phyloP scores from a whole-genome alignment of 176 grass and related monocot genomes.

The Microstegium vimineum region DNA sequence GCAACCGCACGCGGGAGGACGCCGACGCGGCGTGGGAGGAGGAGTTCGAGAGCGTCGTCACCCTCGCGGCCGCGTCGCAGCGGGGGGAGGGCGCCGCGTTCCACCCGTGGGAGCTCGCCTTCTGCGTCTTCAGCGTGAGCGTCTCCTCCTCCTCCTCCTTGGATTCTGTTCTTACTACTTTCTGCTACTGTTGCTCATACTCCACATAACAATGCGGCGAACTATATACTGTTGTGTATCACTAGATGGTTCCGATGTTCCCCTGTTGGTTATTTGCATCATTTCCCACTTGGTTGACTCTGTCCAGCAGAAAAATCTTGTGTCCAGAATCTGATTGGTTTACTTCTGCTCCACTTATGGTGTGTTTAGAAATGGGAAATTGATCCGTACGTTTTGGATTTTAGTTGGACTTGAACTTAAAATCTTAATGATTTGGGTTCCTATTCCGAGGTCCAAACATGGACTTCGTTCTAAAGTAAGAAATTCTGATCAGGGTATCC shows the following conservation, averaged over 20 bases:
- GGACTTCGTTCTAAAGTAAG: not conserved
- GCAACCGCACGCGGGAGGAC: conserved; percentile 80
- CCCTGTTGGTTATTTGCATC: not conserved
- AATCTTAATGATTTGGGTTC: not conserved
- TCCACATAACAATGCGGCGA: not conserved
- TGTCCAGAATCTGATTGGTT: not conserved
- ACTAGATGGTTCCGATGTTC: not conserved
- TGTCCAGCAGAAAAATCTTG: not conserved
- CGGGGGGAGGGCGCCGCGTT: conserved; percentile 49
- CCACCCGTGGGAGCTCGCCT: conserved; percentile 81
- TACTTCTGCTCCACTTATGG: not conserved
- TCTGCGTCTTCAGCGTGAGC: conserved; percentile 82
- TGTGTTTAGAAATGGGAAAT: not conserved
- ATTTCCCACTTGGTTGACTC: not conserved
- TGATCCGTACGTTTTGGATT: not conserved
- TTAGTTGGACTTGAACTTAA: not conserved
- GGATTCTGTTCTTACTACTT: not conserved
- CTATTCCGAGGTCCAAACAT: not conserved
- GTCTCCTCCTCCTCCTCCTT: not conserved
- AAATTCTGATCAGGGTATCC: not conserved
- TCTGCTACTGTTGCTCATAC: not conserved
- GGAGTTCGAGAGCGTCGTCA: conserved; percentile 69
- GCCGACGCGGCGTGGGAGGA: conserved; percentile 57
- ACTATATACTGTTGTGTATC: not conserved
- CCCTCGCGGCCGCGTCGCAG: conserved; percentile 57